Evolutionary conservation across 1,284 basidiomycete species (phyloP), one percentile per base, ranked within the genome.

Genomic region (Leccinum huronense): DNA sequence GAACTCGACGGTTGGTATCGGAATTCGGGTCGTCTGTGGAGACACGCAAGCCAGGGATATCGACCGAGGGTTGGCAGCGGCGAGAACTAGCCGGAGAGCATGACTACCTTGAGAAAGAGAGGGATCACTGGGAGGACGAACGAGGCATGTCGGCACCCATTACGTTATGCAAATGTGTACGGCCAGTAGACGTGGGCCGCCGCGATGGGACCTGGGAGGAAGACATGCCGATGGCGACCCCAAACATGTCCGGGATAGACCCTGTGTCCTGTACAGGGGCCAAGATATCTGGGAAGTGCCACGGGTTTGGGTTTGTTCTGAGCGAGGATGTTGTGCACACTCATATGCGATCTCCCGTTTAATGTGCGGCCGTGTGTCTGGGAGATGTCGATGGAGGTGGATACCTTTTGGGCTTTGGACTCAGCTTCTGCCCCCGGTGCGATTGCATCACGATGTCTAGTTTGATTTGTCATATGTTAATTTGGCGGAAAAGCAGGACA

Each of bases 151-250:
- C 89, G 16, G 83, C 86, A 6, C 85, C 85, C 0, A 89, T 91
- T n/a, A 91, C 89, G 71, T 89, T 91, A 66, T 90, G 86, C 5
- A 90, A 91, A 71, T 91, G 89, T 2, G 81, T 84, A 27, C 90
- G 84, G 33, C 86, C 86, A 0, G 81, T 80, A 27, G 74, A 66
- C 0, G 72, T 69, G 13, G 77, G 72, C 58, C 72, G 71, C 42
- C 64, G 65, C 23, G 67, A 69, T 27, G 23, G 23, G 23, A 27
- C 23, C 23, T 27, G 23, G 23, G 53, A 71, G 68, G 66, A 58
- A 69, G 68, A 66, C 55, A 60, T 34, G 11, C 34, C 34, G 10
- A 34, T 34, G 23, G 23, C 23, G 23, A 27, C 23, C 23, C 23
- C 23, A 27, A 27, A 27, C 23, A 27, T 27, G 23, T 27, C 23